These are phyloP conservation scores for Psidium guajava DNA, from an alignment of 345 rosid species.

Conservation along the genomic window DNA sequence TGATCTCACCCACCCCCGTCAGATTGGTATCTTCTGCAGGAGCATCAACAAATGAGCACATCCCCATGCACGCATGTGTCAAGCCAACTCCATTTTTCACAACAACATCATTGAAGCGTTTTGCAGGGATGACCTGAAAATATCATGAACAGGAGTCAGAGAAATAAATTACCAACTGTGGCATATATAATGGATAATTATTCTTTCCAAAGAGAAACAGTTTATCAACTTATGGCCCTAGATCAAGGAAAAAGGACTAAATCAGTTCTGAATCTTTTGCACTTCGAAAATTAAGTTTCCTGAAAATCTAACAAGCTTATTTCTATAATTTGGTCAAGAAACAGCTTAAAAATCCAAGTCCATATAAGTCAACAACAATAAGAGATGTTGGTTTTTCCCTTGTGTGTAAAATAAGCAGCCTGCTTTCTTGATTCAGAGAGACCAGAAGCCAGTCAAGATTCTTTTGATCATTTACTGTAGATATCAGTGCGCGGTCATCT, in stretches of 20 bases:
- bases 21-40: constrained; percentile 73
- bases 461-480: not conserved
- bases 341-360: not conserved
- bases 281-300: not conserved
- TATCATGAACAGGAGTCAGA: not conserved
- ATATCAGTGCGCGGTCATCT: not conserved
- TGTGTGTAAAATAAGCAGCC: not conserved
- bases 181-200: not conserved
- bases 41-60: constrained; percentile 66
- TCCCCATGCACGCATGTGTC: constrained; percentile 74
- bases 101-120: constrained; percentile 53
- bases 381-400: not conserved
- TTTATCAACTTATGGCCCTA: not conserved
- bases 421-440: not conserved
- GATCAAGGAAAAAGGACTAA: not conserved
- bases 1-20: constrained; percentile 78
- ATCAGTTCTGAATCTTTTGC: not conserved
- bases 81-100: constrained; percentile 73
- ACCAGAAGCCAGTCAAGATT: not conserved
- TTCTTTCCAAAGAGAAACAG: not conserved
- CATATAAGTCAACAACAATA: not conserved
- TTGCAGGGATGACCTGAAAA: constrained; percentile 62
- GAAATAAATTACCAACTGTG: not conserved
- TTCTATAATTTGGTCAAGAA: not conserved
- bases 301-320: not conserved